Percentiles rank a stretch among this genome's conserved stretches.
Evolutionary conservation across 2,329 filamentous ascomycete species (phyloP).

Genomic region (Verticillium albo-atrum): DNA sequence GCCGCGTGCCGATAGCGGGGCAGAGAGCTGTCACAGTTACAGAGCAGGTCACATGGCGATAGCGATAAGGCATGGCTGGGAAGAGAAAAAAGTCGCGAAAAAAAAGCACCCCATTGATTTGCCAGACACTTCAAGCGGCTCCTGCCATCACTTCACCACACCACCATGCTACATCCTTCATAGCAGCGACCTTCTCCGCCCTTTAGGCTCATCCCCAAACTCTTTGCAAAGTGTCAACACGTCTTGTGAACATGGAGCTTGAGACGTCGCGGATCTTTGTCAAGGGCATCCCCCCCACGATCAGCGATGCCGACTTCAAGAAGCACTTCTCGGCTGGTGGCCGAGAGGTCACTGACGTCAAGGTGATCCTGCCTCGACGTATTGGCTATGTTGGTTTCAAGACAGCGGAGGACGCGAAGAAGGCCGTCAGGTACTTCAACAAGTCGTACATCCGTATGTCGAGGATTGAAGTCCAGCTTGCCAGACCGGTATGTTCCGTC

Average conservation of each 20-base stretch:
- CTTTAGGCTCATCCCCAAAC: not conserved
- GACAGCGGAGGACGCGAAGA: slow-evolving; percentile 70
- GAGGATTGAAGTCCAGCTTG: slow-evolving; percentile 84
- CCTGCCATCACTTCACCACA: not conserved
- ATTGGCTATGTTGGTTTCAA: slow-evolving; percentile 97
- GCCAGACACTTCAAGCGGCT: not conserved
- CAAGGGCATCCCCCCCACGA: slow-evolving; percentile 78
- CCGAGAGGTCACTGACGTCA: slow-evolving; percentile 80
- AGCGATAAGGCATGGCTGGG: not conserved
- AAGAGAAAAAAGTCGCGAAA: slow-evolving; percentile 2
- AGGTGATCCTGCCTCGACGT: slow-evolving; percentile 81
- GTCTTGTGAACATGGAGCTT: slow-evolving; percentile 16
- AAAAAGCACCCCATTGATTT: not conserved
- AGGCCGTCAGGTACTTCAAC: slow-evolving; percentile 93
- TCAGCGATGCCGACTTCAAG: slow-evolving; percentile 79
- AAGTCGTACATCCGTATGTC: slow-evolving; percentile 94
- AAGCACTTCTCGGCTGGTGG: slow-evolving; percentile 78
- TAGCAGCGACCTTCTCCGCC: not conserved
- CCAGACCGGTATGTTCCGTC: slow-evolving; percentile 51
- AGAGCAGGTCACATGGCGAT: slow-evolving; percentile 2
- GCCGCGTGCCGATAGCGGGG: not conserved
- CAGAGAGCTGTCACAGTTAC: not conserved
- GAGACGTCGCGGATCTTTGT: slow-evolving; percentile 70
- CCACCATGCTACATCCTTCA: not conserved
- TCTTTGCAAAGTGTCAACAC: not conserved